Evolutionary conservation across 2,329 filamentous ascomycete genomes (phyloP), one percentile per base, ranked within the genome.

Genomic region (Lojkania enalia): DNA sequence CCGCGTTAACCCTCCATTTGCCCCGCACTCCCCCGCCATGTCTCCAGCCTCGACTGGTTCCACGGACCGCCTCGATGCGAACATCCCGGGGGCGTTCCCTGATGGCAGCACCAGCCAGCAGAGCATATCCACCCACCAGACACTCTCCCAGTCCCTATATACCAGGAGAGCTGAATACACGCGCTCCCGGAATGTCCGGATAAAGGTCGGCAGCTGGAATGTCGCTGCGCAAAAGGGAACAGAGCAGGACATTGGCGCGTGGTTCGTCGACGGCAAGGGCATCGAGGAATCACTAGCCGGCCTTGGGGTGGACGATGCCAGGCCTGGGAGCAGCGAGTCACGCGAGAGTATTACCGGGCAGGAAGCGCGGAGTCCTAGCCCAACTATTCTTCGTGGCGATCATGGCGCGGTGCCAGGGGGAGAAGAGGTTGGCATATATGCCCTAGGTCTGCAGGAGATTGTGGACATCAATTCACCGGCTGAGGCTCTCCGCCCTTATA

Each of bases 121-220:
- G 9, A 11, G 11, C 9, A 9, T 11, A 9, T 67, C 70, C 5
- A 70, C 71, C 14, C 71, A 74, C 33, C 69, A 71, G 35, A 77
- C 76, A 21, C 71, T 86, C 6, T 75, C 77, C 2, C 77, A 80
- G 41, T 79, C 77, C 2, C 69, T 97, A 29, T 81, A 86, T 63
- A 84, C 87, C 29, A 82, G 94, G 42, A 82, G 85, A 60, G 74
- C 81, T 37, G 91, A 97, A 67, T 99, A 91, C 67, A 86, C 87
- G 19, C 82, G 84, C 27, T 81, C 84, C 32, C 85, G 85, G 65
- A 80, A 80, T 39, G 82, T 96, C 57, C 85, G 85, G 54, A 81
- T 99, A 69, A 96, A 96, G 71, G 80, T 99, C 39, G 94, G 92
- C 31, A 87, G 88, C 0, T 99, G 94, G 94, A 99, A 99, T 70